These are phyloP conservation scores for Coriolopsis trogii DNA, from an alignment of 1,284 basidiomycete species.

Conservation along the genomic window DNA sequence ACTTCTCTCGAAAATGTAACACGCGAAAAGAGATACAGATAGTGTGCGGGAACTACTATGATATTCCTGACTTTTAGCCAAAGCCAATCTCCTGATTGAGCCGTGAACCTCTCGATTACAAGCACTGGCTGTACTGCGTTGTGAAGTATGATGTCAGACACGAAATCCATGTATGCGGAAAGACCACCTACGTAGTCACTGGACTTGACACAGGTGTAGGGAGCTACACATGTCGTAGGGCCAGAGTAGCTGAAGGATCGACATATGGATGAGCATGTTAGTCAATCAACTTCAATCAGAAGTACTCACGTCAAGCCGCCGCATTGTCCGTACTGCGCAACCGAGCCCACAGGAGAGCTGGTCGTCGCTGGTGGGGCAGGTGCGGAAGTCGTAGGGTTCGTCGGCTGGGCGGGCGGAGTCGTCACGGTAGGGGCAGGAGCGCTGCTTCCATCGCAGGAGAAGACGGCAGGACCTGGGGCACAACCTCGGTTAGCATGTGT, in stretches of 20 bases:
- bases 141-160: not conserved
- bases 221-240: conserved; percentile 18
- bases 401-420: conserved; percentile 11
- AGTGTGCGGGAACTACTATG: too few species aligned
- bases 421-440: conserved; percentile 11
- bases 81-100: not conserved
- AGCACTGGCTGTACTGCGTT: conserved; percentile 44
- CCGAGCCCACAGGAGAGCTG: conserved; percentile 29
- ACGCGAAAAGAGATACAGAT: too few species aligned
- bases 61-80: not conserved
- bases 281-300: not conserved
- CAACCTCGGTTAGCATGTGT: not conserved
- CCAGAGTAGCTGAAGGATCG: conserved; percentile 12
- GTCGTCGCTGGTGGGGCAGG: conserved; percentile 25
- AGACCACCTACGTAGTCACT: conserved; percentile 23
- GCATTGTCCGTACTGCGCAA: conserved; percentile 42
- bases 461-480: conserved; percentile 24
- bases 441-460: conserved; percentile 32
- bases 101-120: conserved; percentile 12
- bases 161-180: not conserved
- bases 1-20: too few species aligned
- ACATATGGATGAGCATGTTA: not conserved
- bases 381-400: conserved; percentile 22
- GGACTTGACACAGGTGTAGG: conserved; percentile 18
- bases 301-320: conserved; percentile 37